A percentile compares a stretch with the other conserved stretches of the same genome.
Conservation (phyloP, 805 yeast genomes). For the Babjeviella inositovora region DNA sequence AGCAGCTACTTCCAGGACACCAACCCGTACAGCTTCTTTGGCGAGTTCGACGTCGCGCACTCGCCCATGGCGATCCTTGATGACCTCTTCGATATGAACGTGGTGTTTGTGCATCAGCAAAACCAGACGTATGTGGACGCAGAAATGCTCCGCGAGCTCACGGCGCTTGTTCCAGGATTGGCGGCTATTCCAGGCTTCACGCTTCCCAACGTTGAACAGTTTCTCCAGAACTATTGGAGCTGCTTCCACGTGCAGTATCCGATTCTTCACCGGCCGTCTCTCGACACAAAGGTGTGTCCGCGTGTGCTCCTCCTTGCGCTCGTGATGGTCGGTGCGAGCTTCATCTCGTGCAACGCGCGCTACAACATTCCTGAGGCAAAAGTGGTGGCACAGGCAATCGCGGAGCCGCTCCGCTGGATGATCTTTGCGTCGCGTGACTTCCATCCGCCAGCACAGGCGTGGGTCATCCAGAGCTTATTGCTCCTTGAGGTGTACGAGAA, state of each 20-base stretch:
- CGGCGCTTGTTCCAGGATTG: slow-evolving; percentile 8
- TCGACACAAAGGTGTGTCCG: slow-evolving; percentile 26
- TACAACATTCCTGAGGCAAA: slow-evolving; percentile 10
- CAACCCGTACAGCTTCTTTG: not conserved
- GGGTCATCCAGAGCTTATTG: slow-evolving; percentile 63
- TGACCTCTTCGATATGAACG: slow-evolving; percentile 15
- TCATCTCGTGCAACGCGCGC: slow-evolving; percentile 8
- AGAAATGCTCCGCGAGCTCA: slow-evolving; percentile 8
- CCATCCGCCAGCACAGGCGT: slow-evolving; percentile 59
- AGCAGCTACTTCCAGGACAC: not conserved
- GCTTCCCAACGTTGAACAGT: slow-evolving; percentile 3
- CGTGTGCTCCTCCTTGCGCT: slow-evolving; percentile 35
- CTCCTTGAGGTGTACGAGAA: slow-evolving; percentile 72
- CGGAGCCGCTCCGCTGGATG: slow-evolving; percentile 48
- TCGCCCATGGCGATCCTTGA: slow-evolving; percentile 22
- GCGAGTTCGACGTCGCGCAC: slow-evolving; percentile 7
- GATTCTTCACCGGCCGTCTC: slow-evolving; percentile 42
- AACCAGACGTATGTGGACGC: slow-evolving; percentile 10
- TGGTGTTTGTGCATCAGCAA: slow-evolving; percentile 12
- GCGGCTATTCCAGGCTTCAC: slow-evolving; percentile 17
- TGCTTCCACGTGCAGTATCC: slow-evolving; percentile 45
- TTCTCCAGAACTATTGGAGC: slow-evolving; percentile 31
- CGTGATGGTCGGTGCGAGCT: slow-evolving; percentile 39
- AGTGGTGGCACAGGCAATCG: slow-evolving; percentile 27
- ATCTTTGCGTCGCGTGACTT: slow-evolving; percentile 60